Conservation (phyloP, 305 asterid genomes). For the Salvia sclarea region DNA sequence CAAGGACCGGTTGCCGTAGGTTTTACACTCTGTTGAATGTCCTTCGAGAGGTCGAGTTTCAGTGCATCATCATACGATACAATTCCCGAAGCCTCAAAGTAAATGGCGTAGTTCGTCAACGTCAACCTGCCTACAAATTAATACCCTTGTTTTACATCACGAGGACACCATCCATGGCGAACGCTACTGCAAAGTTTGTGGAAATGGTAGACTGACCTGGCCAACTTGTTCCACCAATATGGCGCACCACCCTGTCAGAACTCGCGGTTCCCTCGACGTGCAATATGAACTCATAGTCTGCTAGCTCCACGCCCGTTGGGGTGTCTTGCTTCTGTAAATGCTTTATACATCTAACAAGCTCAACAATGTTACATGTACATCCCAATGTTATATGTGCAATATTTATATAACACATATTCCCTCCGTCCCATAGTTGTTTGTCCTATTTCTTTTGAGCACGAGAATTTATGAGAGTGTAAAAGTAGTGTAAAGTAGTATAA, state of each 20-base stretch:
- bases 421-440: no score
- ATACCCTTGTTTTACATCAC: slow-evolving; percentile 9
- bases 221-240: slow-evolving; percentile 93
- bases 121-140: slow-evolving; percentile 78
- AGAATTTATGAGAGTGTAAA: no score
- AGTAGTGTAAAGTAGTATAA: no score
- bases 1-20: slow-evolving; percentile 87
- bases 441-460: no score
- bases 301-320: slow-evolving; percentile 65
- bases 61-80: slow-evolving; percentile 71
- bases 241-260: slow-evolving; percentile 88
- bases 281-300: slow-evolving; percentile 81
- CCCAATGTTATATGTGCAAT: background rate
- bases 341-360: slow-evolving; percentile 59
- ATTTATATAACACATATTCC: no score
- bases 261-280: slow-evolving; percentile 92
- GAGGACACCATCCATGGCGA: background rate
- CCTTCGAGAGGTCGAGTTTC: slow-evolving; percentile 73
- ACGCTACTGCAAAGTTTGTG: background rate
- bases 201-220: slow-evolving; percentile 58
- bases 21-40: slow-evolving; percentile 51
- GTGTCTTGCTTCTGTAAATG: slow-evolving; percentile 75
- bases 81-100: slow-evolving; percentile 84
- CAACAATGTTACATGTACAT: background rate
- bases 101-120: slow-evolving; percentile 84